Evolutionary conservation across 2,329 filamentous ascomycete species (phyloP).

Genomic region (Myriosclerotinia curreyana): DNA sequence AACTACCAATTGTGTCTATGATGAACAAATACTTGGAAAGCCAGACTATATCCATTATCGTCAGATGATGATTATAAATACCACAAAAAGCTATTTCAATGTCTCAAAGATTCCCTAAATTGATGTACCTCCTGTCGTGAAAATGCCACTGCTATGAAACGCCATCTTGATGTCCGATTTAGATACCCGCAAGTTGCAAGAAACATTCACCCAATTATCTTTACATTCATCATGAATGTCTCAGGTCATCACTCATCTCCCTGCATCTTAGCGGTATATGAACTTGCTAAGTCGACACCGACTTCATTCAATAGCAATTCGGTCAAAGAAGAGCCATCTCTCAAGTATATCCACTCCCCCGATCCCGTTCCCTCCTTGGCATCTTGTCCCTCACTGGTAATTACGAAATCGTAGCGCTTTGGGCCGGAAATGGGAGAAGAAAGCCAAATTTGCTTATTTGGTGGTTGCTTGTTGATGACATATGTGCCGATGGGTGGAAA

Average conservation of each 20-base stretch:
- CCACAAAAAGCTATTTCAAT: not conserved
- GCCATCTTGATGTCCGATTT: slow-evolving; percentile 2
- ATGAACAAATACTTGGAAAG: slow-evolving; percentile 6
- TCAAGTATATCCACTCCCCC: slow-evolving; percentile 83
- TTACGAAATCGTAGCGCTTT: slow-evolving; percentile 89
- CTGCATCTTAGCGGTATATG: slow-evolving; percentile 2
- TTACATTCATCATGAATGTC: not conserved
- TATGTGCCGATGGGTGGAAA: slow-evolving; percentile 73
- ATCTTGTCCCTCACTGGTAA: slow-evolving; percentile 67
- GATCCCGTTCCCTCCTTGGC: slow-evolving; percentile 73
- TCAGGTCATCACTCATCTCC: slow-evolving; percentile 7
- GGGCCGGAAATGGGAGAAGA: slow-evolving; percentile 87
- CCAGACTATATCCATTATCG: not conserved
- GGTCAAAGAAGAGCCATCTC: slow-evolving; percentile 75
- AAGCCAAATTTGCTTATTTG: slow-evolving; percentile 97
- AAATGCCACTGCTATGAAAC: not conserved
- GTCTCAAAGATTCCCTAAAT: not conserved
- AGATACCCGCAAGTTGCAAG: not conserved
- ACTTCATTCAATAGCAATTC: slow-evolving; percentile 74
- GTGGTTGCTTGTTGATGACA: slow-evolving; percentile 97
- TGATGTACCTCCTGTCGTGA: slow-evolving; percentile 5
- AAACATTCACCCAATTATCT: not conserved
- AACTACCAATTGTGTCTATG: not conserved
- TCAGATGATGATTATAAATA: not conserved
- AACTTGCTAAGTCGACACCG: slow-evolving; percentile 51